Evolutionary conservation across 345 rosid species (phyloP).

Genomic region (Salix arbutifolia): DNA sequence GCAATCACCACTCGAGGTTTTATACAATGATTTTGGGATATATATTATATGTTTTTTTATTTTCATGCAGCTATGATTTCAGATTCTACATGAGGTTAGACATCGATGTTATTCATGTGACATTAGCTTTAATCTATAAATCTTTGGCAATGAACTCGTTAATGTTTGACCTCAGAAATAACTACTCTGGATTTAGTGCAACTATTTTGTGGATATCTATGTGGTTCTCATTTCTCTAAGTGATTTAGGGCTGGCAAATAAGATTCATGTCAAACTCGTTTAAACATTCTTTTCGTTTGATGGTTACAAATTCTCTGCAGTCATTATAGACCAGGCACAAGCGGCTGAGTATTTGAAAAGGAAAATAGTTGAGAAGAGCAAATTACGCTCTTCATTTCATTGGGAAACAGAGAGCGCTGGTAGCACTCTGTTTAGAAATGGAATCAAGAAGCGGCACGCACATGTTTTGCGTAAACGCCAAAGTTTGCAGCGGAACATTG

Average conservation of each 20-base stretch:
- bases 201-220: not conserved
- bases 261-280: not conserved
- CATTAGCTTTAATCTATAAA: not conserved
- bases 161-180: not conserved
- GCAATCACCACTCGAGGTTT: not conserved
- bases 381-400: slow-evolving; percentile 17
- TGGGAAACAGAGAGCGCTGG: slow-evolving; percentile 30
- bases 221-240: slow-evolving; percentile 1
- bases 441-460: slow-evolving; percentile 61
- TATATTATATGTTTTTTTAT: not conserved
- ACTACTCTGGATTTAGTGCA: not conserved
- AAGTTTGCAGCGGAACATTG: slow-evolving; percentile 10
- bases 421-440: slow-evolving; percentile 54
- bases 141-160: not conserved
- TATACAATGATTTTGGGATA: not conserved
- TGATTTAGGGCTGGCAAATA: not conserved
- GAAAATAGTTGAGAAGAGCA: slow-evolving; percentile 38
- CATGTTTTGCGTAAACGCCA: slow-evolving; percentile 35
- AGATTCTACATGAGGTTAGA: not conserved
- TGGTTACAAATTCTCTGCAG: slow-evolving; percentile 4
- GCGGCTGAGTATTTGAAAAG: slow-evolving; percentile 57
- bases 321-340: slow-evolving; percentile 58
- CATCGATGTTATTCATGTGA: not conserved
- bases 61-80: not conserved
- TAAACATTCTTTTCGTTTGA: not conserved